Conservation (phyloP, 192 early-diverging fungal genomes). For the Rhizoclosmatium sp. region DNA sequence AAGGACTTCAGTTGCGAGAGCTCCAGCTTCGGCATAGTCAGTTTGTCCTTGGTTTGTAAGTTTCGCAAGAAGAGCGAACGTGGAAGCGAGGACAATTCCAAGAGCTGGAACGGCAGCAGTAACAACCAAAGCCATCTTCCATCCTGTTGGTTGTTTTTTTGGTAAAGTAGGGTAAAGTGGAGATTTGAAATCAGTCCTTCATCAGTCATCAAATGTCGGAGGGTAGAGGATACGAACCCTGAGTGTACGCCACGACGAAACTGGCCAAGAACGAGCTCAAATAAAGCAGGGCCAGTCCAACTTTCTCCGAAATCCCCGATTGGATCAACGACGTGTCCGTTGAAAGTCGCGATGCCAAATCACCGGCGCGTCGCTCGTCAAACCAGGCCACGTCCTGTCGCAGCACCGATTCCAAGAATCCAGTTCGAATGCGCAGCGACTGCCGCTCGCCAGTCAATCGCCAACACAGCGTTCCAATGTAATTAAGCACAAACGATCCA, state of each 20-base stretch:
- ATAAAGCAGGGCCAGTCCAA: conserved; percentile 52
- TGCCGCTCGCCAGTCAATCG: conserved; percentile 40
- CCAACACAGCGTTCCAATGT: conserved; percentile 38
- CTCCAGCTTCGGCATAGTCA: conserved; percentile 79
- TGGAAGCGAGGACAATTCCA: conserved; percentile 52
- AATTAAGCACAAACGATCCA: conserved; percentile 41
- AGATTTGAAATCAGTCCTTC: not conserved
- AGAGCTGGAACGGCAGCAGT: conserved; percentile 75
- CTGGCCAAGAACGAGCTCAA: conserved; percentile 36
- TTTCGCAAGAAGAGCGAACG: conserved; percentile 21
- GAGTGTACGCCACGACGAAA: conserved; percentile 35
- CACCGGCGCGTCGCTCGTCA: conserved; percentile 50
- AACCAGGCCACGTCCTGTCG: conserved; percentile 49
- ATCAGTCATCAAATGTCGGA: not conserved
- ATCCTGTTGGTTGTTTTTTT: conserved; percentile 55
- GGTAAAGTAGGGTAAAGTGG: not conserved
- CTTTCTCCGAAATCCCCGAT: conserved; percentile 59
- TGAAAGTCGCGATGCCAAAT: conserved; percentile 50
- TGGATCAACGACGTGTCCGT: conserved; percentile 54
- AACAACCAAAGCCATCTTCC: conserved; percentile 80
- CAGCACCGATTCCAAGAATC: conserved; percentile 41
- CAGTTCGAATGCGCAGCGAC: conserved; percentile 38
- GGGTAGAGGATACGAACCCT: not conserved
- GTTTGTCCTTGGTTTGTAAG: conserved; percentile 60
- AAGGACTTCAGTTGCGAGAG: conserved; percentile 80